Conservation (phyloP, 805 yeast genomes). For the Yamadazyma akitaensis region DNA sequence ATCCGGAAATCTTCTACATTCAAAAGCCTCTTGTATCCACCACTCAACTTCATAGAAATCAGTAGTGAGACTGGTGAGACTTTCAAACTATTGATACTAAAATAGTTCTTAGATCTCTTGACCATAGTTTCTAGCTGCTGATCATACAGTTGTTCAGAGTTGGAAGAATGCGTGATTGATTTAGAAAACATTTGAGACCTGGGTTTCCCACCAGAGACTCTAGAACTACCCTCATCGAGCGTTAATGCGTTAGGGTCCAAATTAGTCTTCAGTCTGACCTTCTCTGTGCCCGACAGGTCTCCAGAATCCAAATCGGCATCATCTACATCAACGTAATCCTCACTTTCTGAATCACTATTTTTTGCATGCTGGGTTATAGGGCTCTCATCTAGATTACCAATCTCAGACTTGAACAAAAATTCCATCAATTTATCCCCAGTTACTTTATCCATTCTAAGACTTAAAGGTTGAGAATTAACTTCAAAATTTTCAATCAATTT, state of each 20-base stretch:
- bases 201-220: background rate
- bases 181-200: constrained; percentile 2
- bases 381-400: constrained; percentile 19
- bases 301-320: constrained; percentile 6
- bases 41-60: constrained; percentile 34
- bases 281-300: background rate
- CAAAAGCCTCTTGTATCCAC: constrained; percentile 32
- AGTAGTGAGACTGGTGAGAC: constrained; percentile 25
- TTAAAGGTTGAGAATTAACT: constrained; percentile 35
- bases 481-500: constrained; percentile 37
- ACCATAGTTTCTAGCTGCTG: constrained; percentile 58
- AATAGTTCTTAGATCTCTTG: constrained; percentile 65
- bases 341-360: constrained; percentile 11
- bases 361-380: constrained; percentile 12
- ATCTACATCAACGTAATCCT: constrained; percentile 9
- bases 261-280: background rate
- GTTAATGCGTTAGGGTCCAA: background rate
- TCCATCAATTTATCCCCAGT: constrained; percentile 38
- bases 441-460: constrained; percentile 35
- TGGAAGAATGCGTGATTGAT: constrained; percentile 9
- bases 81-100: constrained; percentile 61
- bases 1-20: constrained; percentile 37
- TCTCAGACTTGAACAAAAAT: constrained; percentile 32
- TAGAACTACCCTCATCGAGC: background rate
- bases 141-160: constrained; percentile 17